Base-by-base conservation (phyloP, 2,329 filamentous ascomycete species). In the Fusarium transvaalense region DNA sequence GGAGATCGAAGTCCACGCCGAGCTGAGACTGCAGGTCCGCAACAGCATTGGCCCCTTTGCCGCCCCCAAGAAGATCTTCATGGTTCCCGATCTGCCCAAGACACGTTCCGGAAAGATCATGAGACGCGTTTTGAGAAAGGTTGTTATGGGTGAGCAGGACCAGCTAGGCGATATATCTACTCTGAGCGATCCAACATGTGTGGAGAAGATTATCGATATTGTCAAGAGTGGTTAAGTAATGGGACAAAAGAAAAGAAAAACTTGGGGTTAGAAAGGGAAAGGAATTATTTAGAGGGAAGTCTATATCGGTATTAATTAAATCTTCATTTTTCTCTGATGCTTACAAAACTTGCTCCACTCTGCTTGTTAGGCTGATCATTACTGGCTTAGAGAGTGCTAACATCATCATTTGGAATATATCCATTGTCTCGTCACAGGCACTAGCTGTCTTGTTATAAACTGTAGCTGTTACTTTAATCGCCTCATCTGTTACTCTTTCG, bases 21-120 rank as follows among this genome's bases (percentile, higher is more conserved):
- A 97, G 76, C 86, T 97, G 58, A 88, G 95, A 71, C 84, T 95
- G 78, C 94, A 97, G 80, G 94, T 97, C 61, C 91, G 94, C 76
- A 95, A 94, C 84, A 94, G 91, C 68, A 97, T 97, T 76, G 94
- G 94, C 4, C 94, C 94, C 1, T 97, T 97, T 77, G 94, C 94
- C 2, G 92, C 94, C 17, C 94, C 94, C 54, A 97, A 97, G 84
- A 91, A 91, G 31, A 89, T 97, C 64, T 95, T 89, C 76, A 87
- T 95, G 47, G 92, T 97, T 19, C 89, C 92, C 2, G 94, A 97
- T 78, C 86, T 97, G 56, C 94, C 94, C 74, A 97, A 97, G 88
- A 97, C 94, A 25, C 86, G 94, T 67, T 96, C 92, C 69, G 94
- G 94, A 68, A 97, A 97, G 90, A 97, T 97, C 75, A 97, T 97